A percentile compares a stretch with the other conserved stretches of the same genome.
phyloP scores from a whole-genome alignment of 495 filamentous ascomycete species.

The Tuber calosporum region DNA sequence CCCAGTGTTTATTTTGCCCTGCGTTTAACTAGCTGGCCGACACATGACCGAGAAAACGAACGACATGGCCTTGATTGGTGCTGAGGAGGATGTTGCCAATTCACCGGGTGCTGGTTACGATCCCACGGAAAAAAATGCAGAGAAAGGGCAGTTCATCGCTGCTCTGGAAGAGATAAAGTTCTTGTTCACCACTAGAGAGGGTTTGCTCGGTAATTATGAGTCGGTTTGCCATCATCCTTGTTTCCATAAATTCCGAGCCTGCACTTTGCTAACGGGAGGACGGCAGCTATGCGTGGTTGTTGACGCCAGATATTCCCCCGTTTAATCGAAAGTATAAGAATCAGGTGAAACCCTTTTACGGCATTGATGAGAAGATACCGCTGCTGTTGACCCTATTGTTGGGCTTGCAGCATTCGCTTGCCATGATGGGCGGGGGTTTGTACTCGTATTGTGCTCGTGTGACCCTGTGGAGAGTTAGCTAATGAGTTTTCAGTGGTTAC shows the following conservation, averaged over 20 bases:
- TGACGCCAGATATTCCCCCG: slow-evolving; percentile 47
- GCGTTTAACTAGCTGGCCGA: neutral
- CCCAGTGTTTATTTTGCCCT: neutral
- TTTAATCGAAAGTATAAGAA: slow-evolving; percentile 44
- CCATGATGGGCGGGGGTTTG: slow-evolving; percentile 41
- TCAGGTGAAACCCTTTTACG: slow-evolving; percentile 45
- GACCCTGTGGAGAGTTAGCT: neutral
- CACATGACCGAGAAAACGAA: neutral
- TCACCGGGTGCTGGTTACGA: neutral
- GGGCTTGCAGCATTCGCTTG: slow-evolving; percentile 44
- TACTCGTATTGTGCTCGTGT: slow-evolving; percentile 19
- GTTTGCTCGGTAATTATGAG: slow-evolving; percentile 45
- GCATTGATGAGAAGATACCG: slow-evolving; percentile 43
- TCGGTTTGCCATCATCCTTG: slow-evolving; percentile 8
- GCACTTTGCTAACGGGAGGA: slow-evolving; percentile 6
- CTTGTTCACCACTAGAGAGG: slow-evolving; percentile 42
- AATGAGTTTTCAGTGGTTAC: slow-evolving; percentile 42
- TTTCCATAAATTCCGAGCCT: neutral
- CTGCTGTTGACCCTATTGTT: slow-evolving; percentile 44
- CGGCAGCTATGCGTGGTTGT: slow-evolving; percentile 45
- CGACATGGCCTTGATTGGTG: neutral
- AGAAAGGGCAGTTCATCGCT: slow-evolving; percentile 18
- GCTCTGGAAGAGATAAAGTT: slow-evolving; percentile 43
- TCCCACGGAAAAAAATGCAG: neutral
- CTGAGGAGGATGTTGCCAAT: neutral